Evolutionary conservation across 1,284 basidiomycete species (phyloP).

Genomic region (Chondrostereum purpureum): DNA sequence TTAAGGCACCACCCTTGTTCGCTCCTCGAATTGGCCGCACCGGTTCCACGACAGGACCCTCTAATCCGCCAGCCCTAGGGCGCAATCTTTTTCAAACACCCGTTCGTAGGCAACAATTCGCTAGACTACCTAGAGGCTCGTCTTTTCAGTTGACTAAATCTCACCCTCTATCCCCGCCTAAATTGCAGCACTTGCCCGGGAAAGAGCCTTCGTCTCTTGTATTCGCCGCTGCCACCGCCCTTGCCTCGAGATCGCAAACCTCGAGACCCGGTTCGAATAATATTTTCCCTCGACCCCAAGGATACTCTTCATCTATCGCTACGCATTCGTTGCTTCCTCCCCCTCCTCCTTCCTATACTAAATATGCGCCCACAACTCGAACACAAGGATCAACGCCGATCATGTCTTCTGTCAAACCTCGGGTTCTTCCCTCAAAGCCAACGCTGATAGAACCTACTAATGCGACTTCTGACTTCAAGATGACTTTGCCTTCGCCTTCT

Average conservation of each 20-base stretch:
- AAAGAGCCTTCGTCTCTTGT: too few species aligned
- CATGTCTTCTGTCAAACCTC: too few species aligned
- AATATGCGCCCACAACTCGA: too few species aligned
- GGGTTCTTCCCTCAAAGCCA: too few species aligned
- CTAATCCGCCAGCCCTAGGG: neutral
- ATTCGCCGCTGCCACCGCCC: neutral
- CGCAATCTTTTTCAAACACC: neutral
- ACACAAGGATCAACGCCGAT: too few species aligned
- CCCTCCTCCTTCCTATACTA: too few species aligned
- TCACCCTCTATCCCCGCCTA: too few species aligned
- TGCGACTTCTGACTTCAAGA: neutral
- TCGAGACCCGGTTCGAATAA: neutral
- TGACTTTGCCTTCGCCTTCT: neutral
- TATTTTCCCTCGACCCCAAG: neutral
- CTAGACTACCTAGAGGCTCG: neutral
- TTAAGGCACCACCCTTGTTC: neutral
- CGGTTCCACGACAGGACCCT: neutral
- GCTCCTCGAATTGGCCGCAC: neutral
- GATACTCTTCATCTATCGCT: too few species aligned
- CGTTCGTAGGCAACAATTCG: neutral
- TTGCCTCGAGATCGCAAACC: neutral
- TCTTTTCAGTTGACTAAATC: too few species aligned
- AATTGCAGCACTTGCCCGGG: too few species aligned
- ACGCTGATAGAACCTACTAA: too few species aligned
- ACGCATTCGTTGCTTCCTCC: too few species aligned